Conservation (phyloP, 352 stramenopile genomes). For the Phytophthora nicotianae region DNA sequence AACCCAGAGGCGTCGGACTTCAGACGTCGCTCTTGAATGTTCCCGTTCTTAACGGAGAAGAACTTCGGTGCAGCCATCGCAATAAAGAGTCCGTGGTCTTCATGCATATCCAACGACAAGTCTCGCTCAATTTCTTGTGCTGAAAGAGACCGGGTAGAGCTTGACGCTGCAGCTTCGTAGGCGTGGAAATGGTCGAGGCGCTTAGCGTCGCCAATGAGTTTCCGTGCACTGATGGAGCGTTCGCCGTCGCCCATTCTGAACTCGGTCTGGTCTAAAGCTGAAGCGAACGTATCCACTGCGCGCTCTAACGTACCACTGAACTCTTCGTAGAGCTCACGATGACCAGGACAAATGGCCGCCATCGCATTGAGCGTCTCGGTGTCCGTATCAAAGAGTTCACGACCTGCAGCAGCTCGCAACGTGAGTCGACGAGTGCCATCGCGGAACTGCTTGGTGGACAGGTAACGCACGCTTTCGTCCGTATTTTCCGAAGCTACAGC, state of each 20-base stretch:
- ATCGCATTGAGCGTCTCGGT: constrained; percentile 24
- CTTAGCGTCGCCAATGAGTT: constrained; percentile 51
- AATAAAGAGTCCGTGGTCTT: constrained; percentile 67
- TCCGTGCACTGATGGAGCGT: constrained; percentile 33
- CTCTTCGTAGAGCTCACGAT: constrained; percentile 42
- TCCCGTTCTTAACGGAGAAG: constrained; percentile 39
- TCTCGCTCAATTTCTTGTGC: constrained; percentile 15
- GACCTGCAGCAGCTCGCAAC: constrained; percentile 45
- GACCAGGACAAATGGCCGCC: constrained; percentile 41
- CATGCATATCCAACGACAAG: constrained; percentile 60
- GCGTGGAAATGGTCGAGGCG: constrained; percentile 72
- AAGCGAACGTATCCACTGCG: constrained; percentile 45
- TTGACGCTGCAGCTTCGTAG: constrained; percentile 43
- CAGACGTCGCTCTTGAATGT: constrained; percentile 30
- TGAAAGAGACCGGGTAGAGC: constrained; percentile 6
- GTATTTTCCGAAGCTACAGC: constrained; percentile 35
- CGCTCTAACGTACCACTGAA: constrained; percentile 51
- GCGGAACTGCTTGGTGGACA: constrained; percentile 50
- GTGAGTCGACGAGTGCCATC: constrained; percentile 62
- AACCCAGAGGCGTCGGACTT: constrained; percentile 43
- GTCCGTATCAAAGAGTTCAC: constrained; percentile 32
- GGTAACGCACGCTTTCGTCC: constrained; percentile 21
- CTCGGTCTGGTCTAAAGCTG: constrained; percentile 41
- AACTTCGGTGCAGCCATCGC: constrained; percentile 54
- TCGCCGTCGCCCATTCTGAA: constrained; percentile 47